Evolutionary conservation across 208 protist species (phyloP), one percentile per base, ranked within the genome.

Genomic region (Acanthamoeba rhysodes): DNA sequence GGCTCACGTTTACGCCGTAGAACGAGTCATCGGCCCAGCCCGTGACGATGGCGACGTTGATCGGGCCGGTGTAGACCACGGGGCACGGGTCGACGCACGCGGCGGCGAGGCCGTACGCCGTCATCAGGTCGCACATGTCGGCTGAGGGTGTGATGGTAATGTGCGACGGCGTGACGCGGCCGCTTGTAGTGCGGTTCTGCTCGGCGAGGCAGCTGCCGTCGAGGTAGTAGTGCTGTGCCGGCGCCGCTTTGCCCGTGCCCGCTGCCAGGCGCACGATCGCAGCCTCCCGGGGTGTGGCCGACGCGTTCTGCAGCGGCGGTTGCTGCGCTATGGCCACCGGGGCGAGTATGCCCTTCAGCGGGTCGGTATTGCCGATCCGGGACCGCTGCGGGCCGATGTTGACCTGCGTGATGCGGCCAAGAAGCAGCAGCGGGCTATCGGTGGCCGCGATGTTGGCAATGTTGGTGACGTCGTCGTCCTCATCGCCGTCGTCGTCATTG

Each of bases 1-100:
- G 32, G 37, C 16, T 32, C 10, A 93, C 62, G 34, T 53, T 20
- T 4, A 29, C 37, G 55, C 62, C 87, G 32, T 68, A 70, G 66
- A 93, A 93, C 41, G 87, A 78, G 48, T 93, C 87, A 12, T 93
- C 87, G 45, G 62, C 87, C 64, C 62, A 70, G 27, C 87, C 87
- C 64, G 87, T 93, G 27, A 24, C 22, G 66, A 93, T 93, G 62
- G 32, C 76, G 22, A 93, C 24, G 48, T 93, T 93, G 62, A 93
- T 76, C 37, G 41, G 41, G 59, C 87, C 87, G 18, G 29, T 57
- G 87, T 93, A 93, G 62, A 76, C 62, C 37, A 93, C 62, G 29
- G 87, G 87, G 64, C 87, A 93, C 45, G 87, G 87, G 22, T 53
- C 18, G 14, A 34, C 20, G 57, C 87, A 70, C 5, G 62, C 37